Base-by-base conservation (phyloP, 352 stramenopile genomes). In the Saprolegnia diclina region DNA sequence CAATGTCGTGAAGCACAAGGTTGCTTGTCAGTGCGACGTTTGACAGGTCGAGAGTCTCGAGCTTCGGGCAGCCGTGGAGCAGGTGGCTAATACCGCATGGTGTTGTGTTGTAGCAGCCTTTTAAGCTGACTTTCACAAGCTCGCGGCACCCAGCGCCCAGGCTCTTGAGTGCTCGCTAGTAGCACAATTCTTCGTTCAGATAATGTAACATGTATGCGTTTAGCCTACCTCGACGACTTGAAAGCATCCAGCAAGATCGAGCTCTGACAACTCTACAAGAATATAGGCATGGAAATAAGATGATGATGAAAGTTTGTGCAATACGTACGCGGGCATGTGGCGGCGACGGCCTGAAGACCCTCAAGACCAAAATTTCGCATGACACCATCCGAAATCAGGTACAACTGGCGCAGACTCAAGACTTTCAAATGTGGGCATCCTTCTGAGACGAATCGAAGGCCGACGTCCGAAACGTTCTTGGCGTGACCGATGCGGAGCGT, bases 381-480 rank as follows among this genome's bases (percentile, higher is more conserved):
- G 64, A 85, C 89, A n/a, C 94, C 94, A 67, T 98, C 92, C 18
- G 90, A 97, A 0, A 98, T 80, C 64, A 97, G 82, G 59, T 92
- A 95, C 50, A 98, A 65, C 26, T 91, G 90, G 29, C 75, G 81
- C 57, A 85, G 75, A 65, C 91, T 80, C 7, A 98, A 78, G 21
- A 78, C 68, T 37, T 81, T 78, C 0, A 98, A 77, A 29, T 85
- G 77, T 0, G 79, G 75, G 56, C 94, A 98, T 5, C 89, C 85
- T 32, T 87, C 85, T 10, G 86, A 78, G 10, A 98, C 73, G 54
- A 90, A 80, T 5, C 90, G 82, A 14, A 98, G 79, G 0, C 92
- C 92, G 4, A 91, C 88, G 44, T 93, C 78, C 0, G 85, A 93
- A 9, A 93, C 76, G 19, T 87, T 87, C 57, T 90, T 88, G 10